These are phyloP conservation scores for Amoebophrya sp. DNA, from an alignment of 169 alveolate species.

Conservation along the genomic window DNA sequence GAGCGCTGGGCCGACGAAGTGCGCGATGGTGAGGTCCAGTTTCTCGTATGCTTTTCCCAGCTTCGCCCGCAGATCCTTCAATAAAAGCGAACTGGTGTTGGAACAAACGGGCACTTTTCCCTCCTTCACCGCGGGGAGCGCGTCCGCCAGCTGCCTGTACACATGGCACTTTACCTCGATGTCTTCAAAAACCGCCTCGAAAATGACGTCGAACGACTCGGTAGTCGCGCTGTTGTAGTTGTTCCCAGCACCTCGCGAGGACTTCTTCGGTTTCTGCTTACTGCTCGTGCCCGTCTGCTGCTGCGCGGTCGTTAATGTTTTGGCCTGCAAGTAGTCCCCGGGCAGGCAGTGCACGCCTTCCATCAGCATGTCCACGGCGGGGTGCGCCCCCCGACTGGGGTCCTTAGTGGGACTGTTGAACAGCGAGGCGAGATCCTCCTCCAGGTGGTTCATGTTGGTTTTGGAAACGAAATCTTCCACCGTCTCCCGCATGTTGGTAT, in stretches of 20 bases:
- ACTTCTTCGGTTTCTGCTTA: neutral
- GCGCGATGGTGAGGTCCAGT: too few species aligned
- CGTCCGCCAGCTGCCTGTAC: neutral
- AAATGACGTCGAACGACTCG: neutral
- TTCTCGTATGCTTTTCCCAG: too few species aligned
- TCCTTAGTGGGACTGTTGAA: too few species aligned
- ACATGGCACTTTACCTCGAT: neutral
- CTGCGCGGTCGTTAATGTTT: too few species aligned
- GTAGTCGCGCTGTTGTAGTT: neutral
- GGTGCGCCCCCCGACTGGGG: too few species aligned
- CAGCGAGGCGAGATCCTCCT: too few species aligned
- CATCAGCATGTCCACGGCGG: neutral
- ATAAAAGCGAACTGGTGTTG: conserved; percentile 28
- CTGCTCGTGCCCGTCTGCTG: too few species aligned
- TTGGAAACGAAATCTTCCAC: neutral
- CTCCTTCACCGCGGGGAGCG: neutral
- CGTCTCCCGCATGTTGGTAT: neutral
- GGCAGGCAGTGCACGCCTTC: neutral
- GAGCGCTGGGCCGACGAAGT: conserved; percentile 29
- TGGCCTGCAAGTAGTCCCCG: too few species aligned
- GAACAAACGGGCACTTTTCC: conserved; percentile 8
- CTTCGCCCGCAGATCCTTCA: neutral
- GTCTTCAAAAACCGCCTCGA: conserved; percentile 31
- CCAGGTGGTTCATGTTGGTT: neutral
- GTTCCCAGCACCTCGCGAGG: too few species aligned